Conservation (phyloP, 257 asterid species). For the Ligustrum vulgare region DNA sequence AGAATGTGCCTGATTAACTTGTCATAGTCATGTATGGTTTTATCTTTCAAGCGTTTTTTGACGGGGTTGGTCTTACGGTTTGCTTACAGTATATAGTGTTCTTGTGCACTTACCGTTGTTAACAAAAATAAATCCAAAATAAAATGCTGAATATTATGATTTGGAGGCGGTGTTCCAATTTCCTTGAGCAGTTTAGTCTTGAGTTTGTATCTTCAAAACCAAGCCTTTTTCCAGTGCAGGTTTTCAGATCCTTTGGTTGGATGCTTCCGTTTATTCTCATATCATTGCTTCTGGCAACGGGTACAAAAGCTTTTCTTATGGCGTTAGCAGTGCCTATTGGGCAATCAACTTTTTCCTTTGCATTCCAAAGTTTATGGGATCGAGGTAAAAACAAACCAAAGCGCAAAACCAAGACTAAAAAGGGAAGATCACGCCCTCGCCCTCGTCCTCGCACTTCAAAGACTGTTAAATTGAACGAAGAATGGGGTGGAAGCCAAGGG, state of each 20-base stretch:
- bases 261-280: slow-evolving; percentile 51
- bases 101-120: background rate
- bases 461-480: slow-evolving; percentile 26
- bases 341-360: slow-evolving; percentile 68
- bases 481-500: slow-evolving; percentile 20
- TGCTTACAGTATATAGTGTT: background rate
- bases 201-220: slow-evolving; percentile 15
- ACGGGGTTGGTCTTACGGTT: background rate
- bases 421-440: slow-evolving; percentile 28
- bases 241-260: slow-evolving; percentile 70
- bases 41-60: background rate
- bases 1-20: background rate
- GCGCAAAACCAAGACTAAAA: slow-evolving; percentile 31
- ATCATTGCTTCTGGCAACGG: slow-evolving; percentile 56
- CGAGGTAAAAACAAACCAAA: slow-evolving; percentile 29
- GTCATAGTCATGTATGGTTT: background rate
- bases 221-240: slow-evolving; percentile 52
- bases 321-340: slow-evolving; percentile 67
- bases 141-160: background rate
- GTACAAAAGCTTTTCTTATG: slow-evolving; percentile 79
- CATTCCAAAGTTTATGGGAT: slow-evolving; percentile 41
- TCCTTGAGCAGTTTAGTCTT: background rate
- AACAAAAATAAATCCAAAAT: background rate
- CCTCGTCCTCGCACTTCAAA: slow-evolving; percentile 27
- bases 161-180: background rate